These are phyloP conservation scores for Neotropicomus parvogracilis DNA, from an alignment of 1,284 basidiomycete genomes.

Conservation along the genomic window DNA sequence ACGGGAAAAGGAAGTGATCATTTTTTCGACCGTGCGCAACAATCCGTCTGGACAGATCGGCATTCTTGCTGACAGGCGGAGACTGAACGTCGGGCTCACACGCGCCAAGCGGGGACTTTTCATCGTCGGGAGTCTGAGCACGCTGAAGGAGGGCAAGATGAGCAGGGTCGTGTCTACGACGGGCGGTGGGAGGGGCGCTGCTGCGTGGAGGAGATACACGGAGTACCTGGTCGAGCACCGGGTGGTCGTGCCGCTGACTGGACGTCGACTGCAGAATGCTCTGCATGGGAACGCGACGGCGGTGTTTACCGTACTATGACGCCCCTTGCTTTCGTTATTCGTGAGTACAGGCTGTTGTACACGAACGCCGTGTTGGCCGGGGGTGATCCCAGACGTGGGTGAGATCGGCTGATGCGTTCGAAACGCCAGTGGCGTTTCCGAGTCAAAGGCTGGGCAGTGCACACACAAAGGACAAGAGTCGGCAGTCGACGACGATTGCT, in stretches of 20 bases:
- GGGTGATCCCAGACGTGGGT: no score
- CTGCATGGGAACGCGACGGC: slow-evolving; percentile 44
- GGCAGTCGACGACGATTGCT: no score
- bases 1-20: slow-evolving; percentile 86
- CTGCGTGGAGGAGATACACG: slow-evolving; percentile 59
- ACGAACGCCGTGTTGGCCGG: no score
- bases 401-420: no score
- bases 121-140: slow-evolving; percentile 74
- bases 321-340: slow-evolving; percentile 13
- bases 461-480: no score
- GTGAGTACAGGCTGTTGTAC: neutral
- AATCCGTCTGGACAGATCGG: slow-evolving; percentile 75
- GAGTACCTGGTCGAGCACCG: slow-evolving; percentile 49
- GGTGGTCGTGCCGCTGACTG: slow-evolving; percentile 50
- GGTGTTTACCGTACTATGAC: no score
- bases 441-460: no score
- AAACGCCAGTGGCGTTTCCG: no score
- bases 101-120: slow-evolving; percentile 81
- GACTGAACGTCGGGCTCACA: slow-evolving; percentile 88
- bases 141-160: slow-evolving; percentile 52
- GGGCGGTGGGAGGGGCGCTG: slow-evolving; percentile 45
- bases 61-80: slow-evolving; percentile 83
- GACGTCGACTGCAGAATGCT: slow-evolving; percentile 41
- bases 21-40: slow-evolving; percentile 87
- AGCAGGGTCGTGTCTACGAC: slow-evolving; percentile 15